These are phyloP conservation scores for Malus hybrid DNA, from an alignment of 331 rosid species.

Conservation along the genomic window DNA sequence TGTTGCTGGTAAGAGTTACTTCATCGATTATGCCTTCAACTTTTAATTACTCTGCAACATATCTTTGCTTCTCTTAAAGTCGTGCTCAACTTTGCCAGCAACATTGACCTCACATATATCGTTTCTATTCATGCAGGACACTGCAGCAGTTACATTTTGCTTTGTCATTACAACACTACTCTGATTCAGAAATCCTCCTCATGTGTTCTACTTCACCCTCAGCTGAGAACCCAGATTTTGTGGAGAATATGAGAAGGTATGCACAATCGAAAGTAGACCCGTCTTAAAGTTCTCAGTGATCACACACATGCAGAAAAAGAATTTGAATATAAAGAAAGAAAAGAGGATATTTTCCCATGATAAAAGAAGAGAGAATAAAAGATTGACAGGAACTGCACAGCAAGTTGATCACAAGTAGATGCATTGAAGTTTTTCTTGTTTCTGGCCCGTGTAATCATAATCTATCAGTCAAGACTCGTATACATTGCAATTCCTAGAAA, in stretches of 20 bases:
- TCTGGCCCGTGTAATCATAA: neutral
- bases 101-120: neutral
- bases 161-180: conserved; percentile 18
- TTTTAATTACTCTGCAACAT: conserved; percentile 7
- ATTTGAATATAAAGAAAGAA: no score
- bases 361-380: neutral
- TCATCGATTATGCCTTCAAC: conserved; percentile 6
- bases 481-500: neutral
- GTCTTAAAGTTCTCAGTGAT: neutral
- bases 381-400: neutral
- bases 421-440: neutral
- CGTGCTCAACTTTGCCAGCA: neutral
- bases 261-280: neutral
- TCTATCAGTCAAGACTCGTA: neutral
- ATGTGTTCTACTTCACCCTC: conserved; percentile 79
- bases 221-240: conserved; percentile 77
- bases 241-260: conserved; percentile 58
- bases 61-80: neutral
- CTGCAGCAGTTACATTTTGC: conserved; percentile 25
- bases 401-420: neutral
- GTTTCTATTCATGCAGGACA: conserved; percentile 39
- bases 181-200: conserved; percentile 69
- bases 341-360: neutral
- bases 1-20: conserved; percentile 57
- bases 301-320: neutral